Conservation (phyloP, 768 basidiomycete genomes). For the Xerocomellus dryophilus region DNA sequence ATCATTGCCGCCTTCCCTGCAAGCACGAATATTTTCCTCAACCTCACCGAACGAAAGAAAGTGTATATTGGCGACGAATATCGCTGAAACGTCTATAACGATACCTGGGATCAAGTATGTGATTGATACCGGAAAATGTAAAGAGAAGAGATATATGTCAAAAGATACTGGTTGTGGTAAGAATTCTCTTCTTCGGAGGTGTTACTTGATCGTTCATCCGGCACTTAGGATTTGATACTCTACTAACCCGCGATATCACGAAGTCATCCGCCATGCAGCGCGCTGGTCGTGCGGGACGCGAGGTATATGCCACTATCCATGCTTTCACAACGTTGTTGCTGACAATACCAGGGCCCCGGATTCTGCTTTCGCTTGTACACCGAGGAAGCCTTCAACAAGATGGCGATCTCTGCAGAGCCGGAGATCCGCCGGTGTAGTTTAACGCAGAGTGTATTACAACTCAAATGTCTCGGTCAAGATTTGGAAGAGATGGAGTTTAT, state of each 20-base stretch:
- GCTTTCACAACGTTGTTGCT: not conserved
- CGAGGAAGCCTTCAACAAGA: constrained; percentile 65
- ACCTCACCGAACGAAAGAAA: constrained; percentile 72
- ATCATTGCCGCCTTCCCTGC: constrained; percentile 72
- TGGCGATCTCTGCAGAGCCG: constrained; percentile 70
- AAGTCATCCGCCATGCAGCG: constrained; percentile 91
- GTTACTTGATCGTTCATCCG: not conserved
- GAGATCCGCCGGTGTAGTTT: constrained; percentile 90
- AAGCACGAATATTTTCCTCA: constrained; percentile 71
- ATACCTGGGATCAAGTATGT: constrained; percentile 96
- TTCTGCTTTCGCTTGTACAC: constrained; percentile 93
- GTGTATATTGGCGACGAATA: constrained; percentile 94
- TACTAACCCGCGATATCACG: constrained; percentile 78
- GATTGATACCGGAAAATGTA: constrained; percentile 93
- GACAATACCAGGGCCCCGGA: constrained; percentile 59
- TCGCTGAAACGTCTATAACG: constrained; percentile 97
- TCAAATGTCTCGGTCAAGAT: constrained; percentile 81
- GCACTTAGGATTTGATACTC: constrained; percentile 76
- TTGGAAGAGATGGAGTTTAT: constrained; percentile 82
- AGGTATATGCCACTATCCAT: constrained; percentile 42
- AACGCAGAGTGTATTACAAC: constrained; percentile 76
- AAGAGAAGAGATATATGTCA: constrained; percentile 86
- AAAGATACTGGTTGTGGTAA: constrained; percentile 65
- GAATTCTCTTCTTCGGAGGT: not conserved
- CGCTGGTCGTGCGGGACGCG: constrained; percentile 95